These are phyloP conservation scores for Iberis pinnata DNA, from an alignment of 345 rosid species.

Conservation along the genomic window DNA sequence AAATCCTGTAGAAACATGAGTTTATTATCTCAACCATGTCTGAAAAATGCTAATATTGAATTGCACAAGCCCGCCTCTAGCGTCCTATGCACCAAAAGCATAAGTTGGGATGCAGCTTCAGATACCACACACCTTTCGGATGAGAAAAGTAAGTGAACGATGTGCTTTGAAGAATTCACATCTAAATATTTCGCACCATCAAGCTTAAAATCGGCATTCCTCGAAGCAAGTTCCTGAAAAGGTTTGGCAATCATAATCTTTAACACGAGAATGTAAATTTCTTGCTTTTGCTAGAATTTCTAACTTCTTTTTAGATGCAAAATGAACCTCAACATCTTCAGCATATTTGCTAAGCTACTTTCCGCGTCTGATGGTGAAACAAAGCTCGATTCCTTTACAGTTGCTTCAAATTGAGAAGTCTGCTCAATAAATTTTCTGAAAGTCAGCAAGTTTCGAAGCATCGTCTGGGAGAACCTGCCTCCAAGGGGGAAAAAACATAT, in stretches of 20 bases:
- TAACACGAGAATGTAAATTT: conserved; percentile 33
- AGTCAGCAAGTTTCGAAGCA: conserved; percentile 78
- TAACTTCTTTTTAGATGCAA: conserved; percentile 72
- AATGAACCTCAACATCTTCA: conserved; percentile 92
- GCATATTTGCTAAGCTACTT: conserved; percentile 69
- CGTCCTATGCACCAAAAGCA: conserved; percentile 74
- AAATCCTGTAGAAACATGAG: conserved; percentile 50
- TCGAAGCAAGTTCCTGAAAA: conserved; percentile 43
- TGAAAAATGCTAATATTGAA: conserved; percentile 13
- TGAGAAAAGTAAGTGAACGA: conserved; percentile 65
- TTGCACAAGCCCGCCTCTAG: conserved; percentile 46
- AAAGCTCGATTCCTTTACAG: conserved; percentile 59
- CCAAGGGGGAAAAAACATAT: too few relatives aligned
- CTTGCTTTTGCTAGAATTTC: conserved; percentile 89
- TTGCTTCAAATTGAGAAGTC: conserved; percentile 65
- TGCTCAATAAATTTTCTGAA: conserved; percentile 65
- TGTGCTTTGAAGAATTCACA: conserved; percentile 39
- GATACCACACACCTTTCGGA: conserved; percentile 81
- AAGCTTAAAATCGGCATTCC: conserved; percentile 26
- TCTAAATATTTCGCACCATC: conserved; percentile 25
- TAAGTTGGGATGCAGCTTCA: conserved; percentile 70
- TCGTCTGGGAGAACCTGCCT: conserved; percentile 89
- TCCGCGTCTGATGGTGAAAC: conserved; percentile 64
- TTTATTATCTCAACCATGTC: conserved; percentile 17
- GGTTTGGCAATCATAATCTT: conserved; percentile 12